Base-by-base conservation (phyloP, 345 rosid species). In the Syzygium jambos region DNA sequence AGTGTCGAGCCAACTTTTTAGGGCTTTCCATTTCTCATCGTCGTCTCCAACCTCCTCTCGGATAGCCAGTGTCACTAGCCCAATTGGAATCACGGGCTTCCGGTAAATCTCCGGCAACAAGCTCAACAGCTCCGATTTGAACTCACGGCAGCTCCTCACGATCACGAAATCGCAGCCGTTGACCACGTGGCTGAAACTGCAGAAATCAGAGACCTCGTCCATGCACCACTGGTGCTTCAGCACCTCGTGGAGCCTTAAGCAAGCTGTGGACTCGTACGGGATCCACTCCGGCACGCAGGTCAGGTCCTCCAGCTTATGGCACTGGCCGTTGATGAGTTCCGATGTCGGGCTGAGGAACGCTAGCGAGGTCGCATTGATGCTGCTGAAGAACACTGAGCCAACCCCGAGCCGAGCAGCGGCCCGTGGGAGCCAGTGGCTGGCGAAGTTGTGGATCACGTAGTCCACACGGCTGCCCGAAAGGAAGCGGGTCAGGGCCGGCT, bases 381-480 rank as follows among this genome's bases (percentile, higher is more conserved):
- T 87, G 83, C 91, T 89, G 78, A 91, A 91, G 87, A 80, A 90
- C n/a, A 86, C 91, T 9, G 86, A 65, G 78, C 61, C 27, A 46
- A 91, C 85, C 4, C 91, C 88, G 6, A 90, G 77, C 52, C 43
- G 86, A 56, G 89, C 27, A 16, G 92, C 86, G 8, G 89, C 51
- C 2, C 87, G 68, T 8, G 93, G 93, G 11, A 93, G 86, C 93
- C 94, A 93, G 84, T 92, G 86, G 54, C 93, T 38, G 15, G 89
- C 85, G 53, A 91, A 90, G 87, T 92, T 92, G 9, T 78, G 90
- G 11, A 93, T 55, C 51, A 92, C 19, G 92, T 93, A 93, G 19
- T 92, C 30, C 3, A 78, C 91, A 9, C 84, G 83, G 0, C 85
- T 27, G 16, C 87, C 54, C 41, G 86, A 85, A 3, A 93, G 92